Conservation (phyloP, 228 moss, liverwort and hornwort genomes). For the Sphagnum magellanicum region DNA sequence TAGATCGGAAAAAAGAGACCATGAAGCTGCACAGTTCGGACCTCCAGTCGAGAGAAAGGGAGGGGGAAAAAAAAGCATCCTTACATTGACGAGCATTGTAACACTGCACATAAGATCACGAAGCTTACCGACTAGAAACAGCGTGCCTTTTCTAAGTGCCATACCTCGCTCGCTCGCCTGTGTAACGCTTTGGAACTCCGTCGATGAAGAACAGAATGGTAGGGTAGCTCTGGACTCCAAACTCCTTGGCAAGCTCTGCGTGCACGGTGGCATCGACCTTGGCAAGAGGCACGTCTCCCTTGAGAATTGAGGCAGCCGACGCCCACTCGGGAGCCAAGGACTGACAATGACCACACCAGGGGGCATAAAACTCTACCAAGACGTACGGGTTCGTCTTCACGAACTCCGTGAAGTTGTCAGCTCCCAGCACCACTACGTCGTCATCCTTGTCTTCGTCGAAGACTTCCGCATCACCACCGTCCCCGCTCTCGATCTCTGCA, state of each 20-base stretch:
- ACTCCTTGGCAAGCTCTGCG: constrained; percentile 37
- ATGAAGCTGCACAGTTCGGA: too few relatives aligned
- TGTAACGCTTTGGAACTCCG: constrained; percentile 41
- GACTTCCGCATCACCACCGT: constrained; percentile 17
- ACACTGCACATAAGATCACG: too few relatives aligned
- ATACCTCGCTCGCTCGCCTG: constrained; percentile 36
- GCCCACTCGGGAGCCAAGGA: constrained; percentile 59
- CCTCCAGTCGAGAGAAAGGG: too few relatives aligned
- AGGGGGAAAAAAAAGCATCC: too few relatives aligned
- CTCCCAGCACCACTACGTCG: constrained; percentile 63
- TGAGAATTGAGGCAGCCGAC: constrained; percentile 64
- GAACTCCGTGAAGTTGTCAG: constrained; percentile 60
- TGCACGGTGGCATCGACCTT: constrained; percentile 69
- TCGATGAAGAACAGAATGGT: constrained; percentile 67
- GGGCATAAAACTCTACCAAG: constrained; percentile 68
- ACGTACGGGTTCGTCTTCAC: constrained; percentile 37
- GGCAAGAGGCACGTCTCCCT: constrained; percentile 53
- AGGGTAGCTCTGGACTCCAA: constrained; percentile 52
- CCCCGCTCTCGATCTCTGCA: constrained; percentile 9
- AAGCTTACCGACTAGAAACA: too few relatives aligned
- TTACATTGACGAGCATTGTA: too few relatives aligned
- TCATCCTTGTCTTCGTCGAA: constrained; percentile 37
- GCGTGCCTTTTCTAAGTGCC: neutral
- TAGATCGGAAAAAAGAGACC: too few relatives aligned
- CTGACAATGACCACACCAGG: constrained; percentile 75